Evolutionary conservation across 352 stramenopile species (phyloP), one percentile per base, ranked within the genome.

Genomic region (Pythium diclinum): DNA sequence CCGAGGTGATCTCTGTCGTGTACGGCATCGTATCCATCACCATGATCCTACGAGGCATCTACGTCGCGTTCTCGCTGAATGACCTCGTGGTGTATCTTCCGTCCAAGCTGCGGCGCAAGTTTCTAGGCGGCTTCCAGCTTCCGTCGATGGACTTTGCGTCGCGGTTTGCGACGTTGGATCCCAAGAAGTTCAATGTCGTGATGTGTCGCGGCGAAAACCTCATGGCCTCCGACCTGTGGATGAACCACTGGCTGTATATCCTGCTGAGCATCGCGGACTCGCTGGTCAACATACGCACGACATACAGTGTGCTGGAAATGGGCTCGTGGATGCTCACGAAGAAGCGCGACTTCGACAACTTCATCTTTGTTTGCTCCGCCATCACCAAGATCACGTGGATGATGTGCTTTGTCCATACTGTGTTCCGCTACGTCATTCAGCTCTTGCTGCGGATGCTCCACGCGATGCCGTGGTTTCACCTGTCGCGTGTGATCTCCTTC

Each of bases 221-320:
- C 40, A 71, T 76, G 54, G 74, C 67, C 2, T 77, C 72, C 36
- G 72, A 82, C 47, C 25, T 77, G 16, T 82, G 75, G 75, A 72
- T 76, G 61, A 79, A 79, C 56, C 65, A 82, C 57, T 79, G 75
- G 75, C 49, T 82, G 17, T 79, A 79, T 63, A 78, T 82, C 36
- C 19, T 23, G 8, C 52, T 82, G 3, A 82, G 72, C 52, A 76
- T 79, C 32, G 32, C 74, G 1, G 75, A 79, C 25, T 52, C 72
- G n/a, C 32, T 78, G 17, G 44, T 55, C 11, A 79, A 69, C 40
- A 57, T 76, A 11, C 66, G 65, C 8, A 66, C 69, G 49, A 78
- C 65, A 1, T 82, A 82, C 46, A 62, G 74, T 8, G 58, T 76
- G 11, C 59, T 73, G 16, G 33, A 76, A 33, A 64, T 73, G 48